phyloP scores from a whole-genome alignment of 345 rosid genomes.

The Lumnitzera racemosa region DNA sequence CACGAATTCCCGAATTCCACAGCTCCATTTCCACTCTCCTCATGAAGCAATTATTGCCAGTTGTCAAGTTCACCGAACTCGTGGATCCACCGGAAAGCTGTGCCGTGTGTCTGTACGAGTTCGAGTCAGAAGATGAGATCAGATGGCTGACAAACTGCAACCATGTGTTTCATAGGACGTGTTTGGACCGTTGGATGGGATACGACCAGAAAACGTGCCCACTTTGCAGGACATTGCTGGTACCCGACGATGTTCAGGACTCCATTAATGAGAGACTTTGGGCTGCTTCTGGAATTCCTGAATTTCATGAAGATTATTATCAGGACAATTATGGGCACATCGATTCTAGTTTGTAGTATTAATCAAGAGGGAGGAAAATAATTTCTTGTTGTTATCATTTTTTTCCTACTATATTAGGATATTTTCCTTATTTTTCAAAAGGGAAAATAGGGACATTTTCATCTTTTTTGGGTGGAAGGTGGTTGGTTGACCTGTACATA shows the following conservation, averaged over 20 bases:
- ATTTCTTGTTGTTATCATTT: no score
- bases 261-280: constrained; percentile 14
- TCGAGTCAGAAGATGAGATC: constrained; percentile 13
- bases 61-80: constrained; percentile 12
- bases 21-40: constrained; percentile 14
- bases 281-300: constrained; percentile 14
- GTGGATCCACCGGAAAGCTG: constrained; percentile 18
- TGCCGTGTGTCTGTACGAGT: constrained; percentile 21
- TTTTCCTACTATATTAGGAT: no score
- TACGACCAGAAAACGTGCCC: constrained; percentile 20
- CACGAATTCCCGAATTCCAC: constrained; percentile 6
- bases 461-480: background rate
- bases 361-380: background rate
- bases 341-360: background rate
- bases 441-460: background rate
- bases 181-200: constrained; percentile 19
- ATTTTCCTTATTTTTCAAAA: no score
- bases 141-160: constrained; percentile 18
- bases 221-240: constrained; percentile 15
- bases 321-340: background rate
- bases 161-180: constrained; percentile 17
- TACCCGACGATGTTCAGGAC: constrained; percentile 12
- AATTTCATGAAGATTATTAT: constrained; percentile 3
- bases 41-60: constrained; percentile 18
- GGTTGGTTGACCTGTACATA: constrained; percentile 8